A percentile compares a stretch with the other conserved stretches of the same genome.
Conservation (phyloP, 2,329 filamentous ascomycete genomes). For the Pyrenophora graminea region DNA sequence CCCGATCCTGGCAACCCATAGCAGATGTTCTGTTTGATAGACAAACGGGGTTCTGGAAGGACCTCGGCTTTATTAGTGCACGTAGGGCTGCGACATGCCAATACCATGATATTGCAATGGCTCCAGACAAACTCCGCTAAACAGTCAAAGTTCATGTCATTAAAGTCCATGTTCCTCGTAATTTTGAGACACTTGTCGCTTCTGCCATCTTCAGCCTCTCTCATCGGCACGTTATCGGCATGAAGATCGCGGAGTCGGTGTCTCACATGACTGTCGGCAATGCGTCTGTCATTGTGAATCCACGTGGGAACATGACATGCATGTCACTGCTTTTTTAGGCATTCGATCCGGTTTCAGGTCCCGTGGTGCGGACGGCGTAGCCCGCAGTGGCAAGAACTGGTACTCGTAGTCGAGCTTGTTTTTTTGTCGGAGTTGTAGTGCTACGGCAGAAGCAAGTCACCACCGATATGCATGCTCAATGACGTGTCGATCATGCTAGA, state of each 20-base stretch:
- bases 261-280: background rate
- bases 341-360: too few species aligned
- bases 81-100: conserved; percentile 7
- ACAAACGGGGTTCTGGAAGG: conserved; percentile 13
- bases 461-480: background rate
- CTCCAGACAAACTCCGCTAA: background rate
- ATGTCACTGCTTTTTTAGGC: too few species aligned
- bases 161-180: background rate
- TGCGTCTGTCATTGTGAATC: too few species aligned
- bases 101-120: background rate
- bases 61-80: conserved; percentile 1
- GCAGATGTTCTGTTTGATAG: conserved; percentile 2
- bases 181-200: background rate
- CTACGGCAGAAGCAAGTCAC: background rate
- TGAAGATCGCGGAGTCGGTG: background rate
- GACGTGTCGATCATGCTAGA: background rate
- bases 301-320: too few species aligned
- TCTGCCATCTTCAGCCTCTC: background rate
- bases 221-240: conserved; percentile 3
- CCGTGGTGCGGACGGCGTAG: too few species aligned
- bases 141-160: background rate
- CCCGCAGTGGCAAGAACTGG: too few species aligned
- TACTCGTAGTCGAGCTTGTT: too few species aligned
- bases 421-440: background rate
- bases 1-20: too few species aligned